Evolutionary conservation across 1,284 basidiomycete genomes (phyloP).

Genomic region (Fomes fomentarius): DNA sequence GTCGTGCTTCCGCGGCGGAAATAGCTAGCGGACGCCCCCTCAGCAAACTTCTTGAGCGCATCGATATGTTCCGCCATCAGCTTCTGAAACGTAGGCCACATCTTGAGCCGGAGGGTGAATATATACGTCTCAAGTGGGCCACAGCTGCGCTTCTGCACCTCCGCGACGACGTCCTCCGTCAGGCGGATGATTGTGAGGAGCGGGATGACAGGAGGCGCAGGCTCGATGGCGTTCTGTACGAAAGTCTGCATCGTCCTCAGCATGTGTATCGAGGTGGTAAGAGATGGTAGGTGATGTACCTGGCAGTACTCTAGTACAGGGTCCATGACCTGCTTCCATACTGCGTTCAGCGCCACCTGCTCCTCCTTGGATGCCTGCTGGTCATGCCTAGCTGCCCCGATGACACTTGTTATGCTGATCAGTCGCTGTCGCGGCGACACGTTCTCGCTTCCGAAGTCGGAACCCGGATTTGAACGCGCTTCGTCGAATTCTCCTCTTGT

Average conservation of each 20-base stretch:
- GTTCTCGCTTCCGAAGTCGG: slow-evolving; percentile 28
- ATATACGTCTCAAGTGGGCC: slow-evolving; percentile 80
- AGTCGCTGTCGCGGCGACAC: slow-evolving; percentile 30
- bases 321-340: slow-evolving; percentile 93
- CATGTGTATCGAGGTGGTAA: no score
- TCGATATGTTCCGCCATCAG: slow-evolving; percentile 85
- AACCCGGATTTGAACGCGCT: slow-evolving; percentile 28
- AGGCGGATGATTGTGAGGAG: slow-evolving; percentile 89
- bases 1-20: slow-evolving; percentile 65
- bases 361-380: slow-evolving; percentile 52
- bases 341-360: slow-evolving; percentile 53
- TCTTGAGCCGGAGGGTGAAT: slow-evolving; percentile 76
- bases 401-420: slow-evolving; percentile 32
- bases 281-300: slow-evolving; percentile 42
- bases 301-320: slow-evolving; percentile 85
- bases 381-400: slow-evolving; percentile 18
- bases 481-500: slow-evolving; percentile 35
- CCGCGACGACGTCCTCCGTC: slow-evolving; percentile 75
- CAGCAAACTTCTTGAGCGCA: slow-evolving; percentile 78
- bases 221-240: slow-evolving; percentile 64
- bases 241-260: no score
- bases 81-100: slow-evolving; percentile 93
- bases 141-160: slow-evolving; percentile 77
- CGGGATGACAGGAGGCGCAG: slow-evolving; percentile 70
- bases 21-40: slow-evolving; percentile 65